These are phyloP conservation scores for Usnea hakonensis DNA, from an alignment of 495 filamentous ascomycete species.

Conservation along the genomic window DNA sequence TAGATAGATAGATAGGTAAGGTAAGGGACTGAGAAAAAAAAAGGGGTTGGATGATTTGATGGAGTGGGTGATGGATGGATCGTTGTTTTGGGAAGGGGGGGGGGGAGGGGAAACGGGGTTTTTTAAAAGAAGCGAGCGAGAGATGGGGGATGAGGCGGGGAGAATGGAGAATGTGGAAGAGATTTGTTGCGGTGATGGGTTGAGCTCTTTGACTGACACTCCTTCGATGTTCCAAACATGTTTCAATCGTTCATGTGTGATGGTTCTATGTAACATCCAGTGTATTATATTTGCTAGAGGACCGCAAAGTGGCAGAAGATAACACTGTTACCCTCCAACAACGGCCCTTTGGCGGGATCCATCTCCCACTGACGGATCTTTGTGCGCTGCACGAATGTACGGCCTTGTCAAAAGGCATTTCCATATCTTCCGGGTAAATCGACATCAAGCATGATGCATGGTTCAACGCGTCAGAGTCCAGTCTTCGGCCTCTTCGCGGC, in stretches of 20 bases:
- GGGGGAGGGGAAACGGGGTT: no score
- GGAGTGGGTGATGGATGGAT: no score
- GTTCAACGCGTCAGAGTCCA: not conserved
- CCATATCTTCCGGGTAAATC: not conserved
- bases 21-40: not conserved
- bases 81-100: no score
- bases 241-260: no score
- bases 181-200: no score
- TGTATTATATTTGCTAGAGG: not conserved
- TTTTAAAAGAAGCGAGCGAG: no score
- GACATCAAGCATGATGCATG: not conserved
- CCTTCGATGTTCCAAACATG: no score
- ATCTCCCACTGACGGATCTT: not conserved
- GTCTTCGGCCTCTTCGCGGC: not conserved
- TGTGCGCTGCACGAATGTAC: not conserved
- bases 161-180: no score
- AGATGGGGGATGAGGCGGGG: no score
- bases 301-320: not conserved
- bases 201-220: no score
- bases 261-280: no score
- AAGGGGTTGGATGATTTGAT: not conserved
- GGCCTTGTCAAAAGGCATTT: not conserved
- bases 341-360: not conserved
- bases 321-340: not conserved
- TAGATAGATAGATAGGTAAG: no score